These are phyloP conservation scores for Diutina scorzettiae DNA, from an alignment of 1,139 yeast species.

Conservation along the genomic window DNA sequence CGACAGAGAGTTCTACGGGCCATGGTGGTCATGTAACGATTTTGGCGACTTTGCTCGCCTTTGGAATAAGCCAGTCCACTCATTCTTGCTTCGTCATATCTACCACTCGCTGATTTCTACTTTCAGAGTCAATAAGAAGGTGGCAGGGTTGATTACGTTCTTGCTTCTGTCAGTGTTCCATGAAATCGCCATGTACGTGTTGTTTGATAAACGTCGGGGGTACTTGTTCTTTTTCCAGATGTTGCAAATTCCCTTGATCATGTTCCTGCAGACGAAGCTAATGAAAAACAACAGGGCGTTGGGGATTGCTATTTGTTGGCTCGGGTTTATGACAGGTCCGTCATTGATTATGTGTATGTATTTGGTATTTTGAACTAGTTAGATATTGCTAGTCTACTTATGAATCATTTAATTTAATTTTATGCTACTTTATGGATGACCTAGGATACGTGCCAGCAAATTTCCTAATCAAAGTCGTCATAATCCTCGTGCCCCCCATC, in stretches of 20 bases:
- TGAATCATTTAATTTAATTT: no score
- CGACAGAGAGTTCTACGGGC: conserved; percentile 86
- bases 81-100: conserved; percentile 80
- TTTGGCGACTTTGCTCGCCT: conserved; percentile 92
- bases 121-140: conserved; percentile 46
- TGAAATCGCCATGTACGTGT: conserved; percentile 84
- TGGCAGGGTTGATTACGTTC: conserved; percentile 76
- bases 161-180: conserved; percentile 72
- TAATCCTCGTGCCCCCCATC: neutral
- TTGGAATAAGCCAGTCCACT: conserved; percentile 96
- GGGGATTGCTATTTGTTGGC: conserved; percentile 83
- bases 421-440: no score
- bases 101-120: conserved; percentile 85
- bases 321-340: conserved; percentile 86
- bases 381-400: no score
- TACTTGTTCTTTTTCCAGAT: conserved; percentile 73
- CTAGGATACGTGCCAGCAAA: no score
- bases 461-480: neutral
- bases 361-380: conserved; percentile 53
- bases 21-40: conserved; percentile 94
- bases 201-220: conserved; percentile 71
- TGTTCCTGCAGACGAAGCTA: conserved; percentile 37
- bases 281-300: conserved; percentile 45
- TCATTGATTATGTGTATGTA: conserved; percentile 79
- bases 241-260: conserved; percentile 63